These are phyloP conservation scores for Podila epigama DNA, from an alignment of 192 early-diverging fungal genomes.

Conservation along the genomic window DNA sequence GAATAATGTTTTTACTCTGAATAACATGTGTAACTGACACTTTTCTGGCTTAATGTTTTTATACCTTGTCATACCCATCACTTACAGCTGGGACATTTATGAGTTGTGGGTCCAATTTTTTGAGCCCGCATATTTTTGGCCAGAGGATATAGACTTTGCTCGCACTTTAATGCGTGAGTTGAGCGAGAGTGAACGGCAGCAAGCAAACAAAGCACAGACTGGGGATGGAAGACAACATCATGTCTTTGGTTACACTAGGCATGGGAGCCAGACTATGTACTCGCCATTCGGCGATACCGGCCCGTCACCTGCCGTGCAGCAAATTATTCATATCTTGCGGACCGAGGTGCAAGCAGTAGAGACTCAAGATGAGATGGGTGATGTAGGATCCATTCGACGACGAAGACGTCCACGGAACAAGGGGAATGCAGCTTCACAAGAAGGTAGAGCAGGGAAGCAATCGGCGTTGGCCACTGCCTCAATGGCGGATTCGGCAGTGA, in stretches of 20 bases:
- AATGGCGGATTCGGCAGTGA: neutral
- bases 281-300: neutral
- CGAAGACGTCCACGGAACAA: slow-evolving; percentile 21
- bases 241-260: slow-evolving; percentile 1
- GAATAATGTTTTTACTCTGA: neutral
- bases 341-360: slow-evolving; percentile 20
- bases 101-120: slow-evolving; percentile 43
- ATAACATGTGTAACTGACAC: neutral
- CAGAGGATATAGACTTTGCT: slow-evolving; percentile 36
- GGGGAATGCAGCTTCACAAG: neutral
- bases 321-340: slow-evolving; percentile 33
- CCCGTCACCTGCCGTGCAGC: neutral
- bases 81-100: slow-evolving; percentile 33
- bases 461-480: neutral
- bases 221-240: neutral
- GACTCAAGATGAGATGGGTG: slow-evolving; percentile 20
- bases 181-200: slow-evolving; percentile 19
- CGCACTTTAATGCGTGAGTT: slow-evolving; percentile 27
- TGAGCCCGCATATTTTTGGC: slow-evolving; percentile 46
- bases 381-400: slow-evolving; percentile 32
- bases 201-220: neutral
- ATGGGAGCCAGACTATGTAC: neutral
- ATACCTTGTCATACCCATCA: neutral
- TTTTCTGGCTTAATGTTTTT: neutral
- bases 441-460: no score